Percentiles rank a stretch among this genome's conserved stretches.
Evolutionary conservation across 176 grass and related monocot genomes (phyloP).

Genomic region (Bromus sterilis): DNA sequence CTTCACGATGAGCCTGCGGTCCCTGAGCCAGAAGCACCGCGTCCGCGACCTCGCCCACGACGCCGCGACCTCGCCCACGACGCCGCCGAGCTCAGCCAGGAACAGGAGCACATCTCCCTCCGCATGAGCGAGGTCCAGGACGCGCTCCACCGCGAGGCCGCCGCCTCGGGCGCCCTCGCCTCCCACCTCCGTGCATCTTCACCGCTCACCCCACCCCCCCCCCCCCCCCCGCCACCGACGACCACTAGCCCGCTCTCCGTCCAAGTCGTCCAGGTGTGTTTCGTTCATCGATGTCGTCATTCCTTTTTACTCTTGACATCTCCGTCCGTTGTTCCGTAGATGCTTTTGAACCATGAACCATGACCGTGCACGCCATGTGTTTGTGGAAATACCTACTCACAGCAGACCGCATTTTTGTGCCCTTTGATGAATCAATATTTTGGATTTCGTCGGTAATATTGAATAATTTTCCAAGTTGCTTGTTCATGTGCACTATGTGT

Average conservation of each 20-base stretch:
- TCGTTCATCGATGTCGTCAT: not conserved
- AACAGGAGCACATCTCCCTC: conserved; percentile 36
- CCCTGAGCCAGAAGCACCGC: conserved; percentile 82
- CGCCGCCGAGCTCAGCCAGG: conserved; percentile 54
- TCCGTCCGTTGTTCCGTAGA: accelerated
- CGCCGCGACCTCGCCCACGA: too few species aligned
- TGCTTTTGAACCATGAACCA: not conserved
- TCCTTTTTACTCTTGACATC: not conserved
- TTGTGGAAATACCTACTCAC: conserved; percentile 43
- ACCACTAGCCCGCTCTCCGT: not conserved
- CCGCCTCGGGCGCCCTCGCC: conserved; percentile 46
- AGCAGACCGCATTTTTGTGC: not conserved
- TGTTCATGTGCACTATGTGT: not conserved
- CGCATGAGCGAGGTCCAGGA: conserved; percentile 58
- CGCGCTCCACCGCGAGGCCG: conserved; percentile 57
- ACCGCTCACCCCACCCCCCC: not conserved
- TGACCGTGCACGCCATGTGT: conserved; percentile 13
- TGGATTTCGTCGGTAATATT: not conserved
- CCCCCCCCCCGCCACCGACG: not conserved
- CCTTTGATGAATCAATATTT: not conserved
- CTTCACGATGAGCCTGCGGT: conserved; percentile 77
- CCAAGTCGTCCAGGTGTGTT: not conserved
- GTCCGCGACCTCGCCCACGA: conserved; percentile 65
- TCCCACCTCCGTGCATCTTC: conserved; percentile 81
- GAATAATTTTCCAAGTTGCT: not conserved